Evolutionary conservation across 805 yeast species (phyloP).

Genomic region (Scheffersomyces stipitis): DNA sequence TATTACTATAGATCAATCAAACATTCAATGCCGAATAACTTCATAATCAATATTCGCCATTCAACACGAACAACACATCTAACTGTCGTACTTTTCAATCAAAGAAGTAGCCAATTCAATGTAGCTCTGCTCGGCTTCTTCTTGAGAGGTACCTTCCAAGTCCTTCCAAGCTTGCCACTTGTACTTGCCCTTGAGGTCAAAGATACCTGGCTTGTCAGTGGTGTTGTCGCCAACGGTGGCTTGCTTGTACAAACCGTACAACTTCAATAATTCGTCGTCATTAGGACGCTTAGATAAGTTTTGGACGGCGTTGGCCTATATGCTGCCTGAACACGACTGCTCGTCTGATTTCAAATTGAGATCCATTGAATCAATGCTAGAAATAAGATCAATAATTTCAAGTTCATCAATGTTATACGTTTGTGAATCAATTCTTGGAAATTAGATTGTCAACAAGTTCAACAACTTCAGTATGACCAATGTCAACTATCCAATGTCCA

Average conservation of each 20-base stretch:
- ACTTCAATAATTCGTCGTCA: slow-evolving; percentile 81
- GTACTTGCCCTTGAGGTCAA: slow-evolving; percentile 92
- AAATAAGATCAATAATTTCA: too few species aligned
- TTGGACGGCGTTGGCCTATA: slow-evolving; percentile 80
- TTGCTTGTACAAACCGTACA: slow-evolving; percentile 94
- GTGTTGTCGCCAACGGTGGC: slow-evolving; percentile 94
- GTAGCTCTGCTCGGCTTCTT: slow-evolving; percentile 85
- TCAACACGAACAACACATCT: too few species aligned
- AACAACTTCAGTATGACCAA: too few species aligned
- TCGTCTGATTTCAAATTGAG: not conserved
- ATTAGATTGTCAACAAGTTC: too few species aligned
- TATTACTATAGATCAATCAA: too few species aligned
- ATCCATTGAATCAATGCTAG: too few species aligned
- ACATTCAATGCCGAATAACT: too few species aligned
- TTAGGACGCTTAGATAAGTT: slow-evolving; percentile 72
- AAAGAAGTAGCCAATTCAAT: slow-evolving; percentile 67
- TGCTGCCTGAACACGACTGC: too few species aligned
- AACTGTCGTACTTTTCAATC: slow-evolving; percentile 46
- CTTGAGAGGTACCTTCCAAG: slow-evolving; percentile 80
- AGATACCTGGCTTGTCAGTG: slow-evolving; percentile 84
- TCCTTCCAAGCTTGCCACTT: slow-evolving; percentile 98
- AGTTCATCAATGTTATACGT: too few species aligned
- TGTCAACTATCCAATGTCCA: too few species aligned
- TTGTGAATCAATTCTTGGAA: too few species aligned
- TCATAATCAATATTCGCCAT: too few species aligned